Base-by-base conservation (phyloP, 2,329 filamentous ascomycete genomes). In the Phyllachora maydis region DNA sequence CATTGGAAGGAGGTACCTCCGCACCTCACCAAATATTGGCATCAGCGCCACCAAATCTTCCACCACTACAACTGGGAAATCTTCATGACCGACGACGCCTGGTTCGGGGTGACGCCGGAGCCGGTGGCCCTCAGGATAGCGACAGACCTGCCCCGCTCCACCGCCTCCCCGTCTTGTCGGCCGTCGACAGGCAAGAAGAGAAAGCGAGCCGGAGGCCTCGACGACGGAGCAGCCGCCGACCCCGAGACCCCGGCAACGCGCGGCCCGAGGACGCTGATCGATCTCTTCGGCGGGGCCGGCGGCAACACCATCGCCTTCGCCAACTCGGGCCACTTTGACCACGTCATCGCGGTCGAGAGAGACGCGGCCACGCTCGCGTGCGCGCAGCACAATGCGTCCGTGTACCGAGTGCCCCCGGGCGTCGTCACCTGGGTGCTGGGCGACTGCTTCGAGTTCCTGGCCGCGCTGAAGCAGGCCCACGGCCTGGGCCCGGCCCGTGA, bases 271-370 rank as follows among this genome's bases (percentile, higher is more conserved):
- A 64, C 73, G 17, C 52, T 98, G 18, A 67, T 98, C 28, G 88
- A 98, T 45, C 65, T 76, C 21, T 98, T 98, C 48, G 78, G 73
- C 14, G 88, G 88, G 20, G 82, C 78, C 1, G 88, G 90, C 18
- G 88, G 83, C 26, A 98, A 98, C 44, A 67, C 75, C 13, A 95
- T 98, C 35, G 81, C 83, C n/a, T 90, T 98, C 36, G 85, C 88
- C 11, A 61, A 71, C 7, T 78, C 73, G 1, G 67, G 62, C 11
- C 66, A 70, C 32, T 98, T 81, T 76, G 64, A 70, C 24, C 71
- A 67, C 32, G 66, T 98, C 32, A 81, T 95, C 41, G 81, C 77
- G 19, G 74, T 98, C 35, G 88, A 98, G 49, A 76, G 73, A 35
- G 72, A 95, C 38, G 56, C 70, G 4, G 63, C 69, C 7, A 79